Conservation (phyloP, 768 basidiomycete genomes). For the Coprinopsis cinerea region DNA sequence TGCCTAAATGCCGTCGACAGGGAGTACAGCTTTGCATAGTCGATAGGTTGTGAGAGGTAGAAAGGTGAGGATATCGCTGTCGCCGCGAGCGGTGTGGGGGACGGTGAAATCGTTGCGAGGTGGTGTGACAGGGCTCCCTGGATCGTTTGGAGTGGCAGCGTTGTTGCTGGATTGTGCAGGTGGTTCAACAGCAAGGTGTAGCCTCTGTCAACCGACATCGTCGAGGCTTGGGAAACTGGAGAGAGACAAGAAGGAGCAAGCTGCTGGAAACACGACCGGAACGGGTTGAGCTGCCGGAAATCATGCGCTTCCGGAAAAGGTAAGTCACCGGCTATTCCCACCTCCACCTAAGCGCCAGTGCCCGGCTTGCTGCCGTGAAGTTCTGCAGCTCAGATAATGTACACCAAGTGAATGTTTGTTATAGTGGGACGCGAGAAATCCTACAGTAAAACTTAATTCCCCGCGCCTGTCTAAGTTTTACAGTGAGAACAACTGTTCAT, state of each 20-base stretch:
- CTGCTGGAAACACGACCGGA: background rate
- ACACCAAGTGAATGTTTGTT: too few species aligned
- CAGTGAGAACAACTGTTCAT: too few species aligned
- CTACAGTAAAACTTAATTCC: too few species aligned
- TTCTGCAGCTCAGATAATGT: too few species aligned
- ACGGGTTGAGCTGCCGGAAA: background rate
- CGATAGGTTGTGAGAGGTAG: slow-evolving; percentile 39
- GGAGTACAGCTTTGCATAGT: slow-evolving; percentile 41
- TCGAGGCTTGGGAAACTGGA: background rate
- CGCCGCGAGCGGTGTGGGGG: slow-evolving; percentile 54
- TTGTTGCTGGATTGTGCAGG: slow-evolving; percentile 39
- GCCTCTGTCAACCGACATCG: slow-evolving; percentile 19
- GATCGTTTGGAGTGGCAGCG: slow-evolving; percentile 42
- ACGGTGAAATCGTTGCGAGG: slow-evolving; percentile 41
- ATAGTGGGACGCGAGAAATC: too few species aligned
- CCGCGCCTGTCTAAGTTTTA: too few species aligned
- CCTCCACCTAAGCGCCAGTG: too few species aligned
- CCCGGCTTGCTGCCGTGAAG: too few species aligned
- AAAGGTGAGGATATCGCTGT: slow-evolving; percentile 50
- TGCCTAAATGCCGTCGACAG: slow-evolving; percentile 54
- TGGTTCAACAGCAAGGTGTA: slow-evolving; percentile 42
- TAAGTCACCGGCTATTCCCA: too few species aligned
- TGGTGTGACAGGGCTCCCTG: slow-evolving; percentile 56
- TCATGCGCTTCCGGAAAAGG: background rate
- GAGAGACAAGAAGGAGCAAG: background rate